Evolutionary conservation across 2,329 filamentous ascomycete genomes (phyloP).

Genomic region (Sclerotinia borealis): DNA sequence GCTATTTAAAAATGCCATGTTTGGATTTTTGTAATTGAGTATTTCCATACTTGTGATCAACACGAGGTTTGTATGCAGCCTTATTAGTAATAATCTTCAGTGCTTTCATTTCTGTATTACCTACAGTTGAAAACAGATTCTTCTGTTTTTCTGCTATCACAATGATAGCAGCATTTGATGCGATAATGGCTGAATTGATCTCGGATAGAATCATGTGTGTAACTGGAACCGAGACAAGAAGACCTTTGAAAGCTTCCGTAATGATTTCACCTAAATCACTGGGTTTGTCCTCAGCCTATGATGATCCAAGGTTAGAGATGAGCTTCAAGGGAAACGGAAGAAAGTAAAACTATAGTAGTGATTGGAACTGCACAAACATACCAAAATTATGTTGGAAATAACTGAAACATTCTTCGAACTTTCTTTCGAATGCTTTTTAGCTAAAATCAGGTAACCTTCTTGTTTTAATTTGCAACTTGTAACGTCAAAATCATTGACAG

Average conservation of each 20-base stretch:
- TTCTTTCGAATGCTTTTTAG: too few species aligned
- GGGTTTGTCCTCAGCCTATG: not conserved
- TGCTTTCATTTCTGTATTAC: not conserved
- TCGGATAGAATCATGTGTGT: not conserved
- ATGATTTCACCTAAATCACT: not conserved
- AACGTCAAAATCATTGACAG: too few species aligned
- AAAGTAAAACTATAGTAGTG: not conserved
- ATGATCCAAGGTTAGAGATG: not conserved
- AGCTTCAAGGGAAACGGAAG: not conserved
- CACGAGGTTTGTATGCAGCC: not conserved
- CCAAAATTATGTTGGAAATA: too few species aligned
- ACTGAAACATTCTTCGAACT: too few species aligned
- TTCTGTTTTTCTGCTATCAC: not conserved
- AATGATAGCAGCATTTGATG: not conserved
- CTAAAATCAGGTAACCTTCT: too few species aligned
- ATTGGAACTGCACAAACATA: not conserved
- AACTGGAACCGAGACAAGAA: not conserved
- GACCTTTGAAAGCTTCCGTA: not conserved
- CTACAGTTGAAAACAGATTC: not conserved
- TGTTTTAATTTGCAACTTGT: too few species aligned
- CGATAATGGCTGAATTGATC: not conserved
- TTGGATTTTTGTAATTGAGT: not conserved
- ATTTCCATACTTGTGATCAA: conserved; percentile 8
- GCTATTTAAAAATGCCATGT: not conserved
- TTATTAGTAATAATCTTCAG: conserved; percentile 2